phyloP scores from a whole-genome alignment of 495 filamentous ascomycete species.

The Aspergillus asperescens region DNA sequence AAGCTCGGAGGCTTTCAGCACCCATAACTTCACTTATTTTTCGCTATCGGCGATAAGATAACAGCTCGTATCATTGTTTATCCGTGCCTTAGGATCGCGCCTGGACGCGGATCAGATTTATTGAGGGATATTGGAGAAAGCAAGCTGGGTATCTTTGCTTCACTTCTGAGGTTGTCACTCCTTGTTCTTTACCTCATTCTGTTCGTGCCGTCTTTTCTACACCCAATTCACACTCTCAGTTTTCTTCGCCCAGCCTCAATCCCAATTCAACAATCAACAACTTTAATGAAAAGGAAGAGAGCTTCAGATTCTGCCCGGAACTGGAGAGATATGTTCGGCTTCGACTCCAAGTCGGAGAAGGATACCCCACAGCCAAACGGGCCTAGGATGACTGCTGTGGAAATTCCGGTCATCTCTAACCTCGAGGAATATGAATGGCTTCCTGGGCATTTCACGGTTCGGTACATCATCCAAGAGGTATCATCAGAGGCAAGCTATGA shows the following conservation, averaged over 20 bases:
- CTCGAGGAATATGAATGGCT: constrained; percentile 45
- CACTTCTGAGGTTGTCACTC: constrained; percentile 2
- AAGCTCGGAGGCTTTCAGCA: background rate
- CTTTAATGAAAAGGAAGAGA: background rate
- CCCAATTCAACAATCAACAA: background rate
- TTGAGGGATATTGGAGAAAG: background rate
- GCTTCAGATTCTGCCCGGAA: background rate
- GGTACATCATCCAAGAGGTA: constrained; percentile 30
- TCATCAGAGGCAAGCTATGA: constrained; percentile 17
- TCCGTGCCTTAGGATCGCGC: constrained; percentile 1
- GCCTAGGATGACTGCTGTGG: constrained; percentile 20
- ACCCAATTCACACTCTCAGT: background rate
- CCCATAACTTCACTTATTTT: background rate
- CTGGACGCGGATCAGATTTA: background rate
- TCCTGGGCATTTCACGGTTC: constrained; percentile 40
- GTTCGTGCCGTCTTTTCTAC: background rate
- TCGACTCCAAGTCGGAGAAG: background rate
- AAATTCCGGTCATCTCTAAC: constrained; percentile 36
- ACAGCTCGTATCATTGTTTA: constrained; percentile 11
- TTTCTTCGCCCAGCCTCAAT: background rate
- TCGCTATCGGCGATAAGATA: constrained; percentile 20
- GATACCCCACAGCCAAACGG: background rate
- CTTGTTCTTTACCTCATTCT: constrained; percentile 3
- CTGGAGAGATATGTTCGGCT: background rate
- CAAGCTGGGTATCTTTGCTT: background rate